Percentiles rank a stretch among this genome's conserved stretches.
These are phyloP conservation scores for Neostapfia colusana DNA, from an alignment of 176 grass and related monocot species.

Conservation along the genomic window DNA sequence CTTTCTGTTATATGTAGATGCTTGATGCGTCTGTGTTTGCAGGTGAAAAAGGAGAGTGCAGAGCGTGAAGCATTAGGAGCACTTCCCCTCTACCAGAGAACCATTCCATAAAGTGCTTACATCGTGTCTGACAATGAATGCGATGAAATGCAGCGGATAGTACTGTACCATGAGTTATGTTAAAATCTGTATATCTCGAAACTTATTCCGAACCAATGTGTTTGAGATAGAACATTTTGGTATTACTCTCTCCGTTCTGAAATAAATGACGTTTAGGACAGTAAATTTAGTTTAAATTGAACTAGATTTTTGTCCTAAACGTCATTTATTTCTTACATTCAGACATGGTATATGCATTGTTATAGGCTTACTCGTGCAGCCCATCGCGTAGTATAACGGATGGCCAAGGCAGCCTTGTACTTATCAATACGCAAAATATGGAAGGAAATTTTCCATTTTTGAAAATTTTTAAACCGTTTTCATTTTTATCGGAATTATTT, in stretches of 20 bases:
- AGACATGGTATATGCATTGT: neutral
- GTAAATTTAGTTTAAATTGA: no score
- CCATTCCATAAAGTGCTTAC: conserved; percentile 52
- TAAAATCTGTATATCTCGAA: neutral
- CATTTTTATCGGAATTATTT: no score
- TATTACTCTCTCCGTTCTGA: no score
- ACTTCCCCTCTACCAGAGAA: conserved; percentile 76
- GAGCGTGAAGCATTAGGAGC: conserved; percentile 79
- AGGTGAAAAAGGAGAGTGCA: conserved; percentile 75
- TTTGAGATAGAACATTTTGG: neutral
- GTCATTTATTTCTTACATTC: no score
- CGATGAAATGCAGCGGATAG: conserved; percentile 36
- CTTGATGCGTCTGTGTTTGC: neutral
- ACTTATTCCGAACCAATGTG: neutral
- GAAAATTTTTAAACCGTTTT: no score
- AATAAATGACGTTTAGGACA: no score
- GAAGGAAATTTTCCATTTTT: no score
- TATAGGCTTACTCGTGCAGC: neutral
- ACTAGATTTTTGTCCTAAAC: no score
- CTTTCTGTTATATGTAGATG: neutral
- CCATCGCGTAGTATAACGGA: neutral
- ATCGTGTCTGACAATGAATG: conserved; percentile 22
- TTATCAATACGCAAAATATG: no score
- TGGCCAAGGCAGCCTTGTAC: neutral
- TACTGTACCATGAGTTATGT: conserved; percentile 4